phyloP scores from a whole-genome alignment of 768 basidiomycete genomes.

The Paxillus rubicundulus region DNA sequence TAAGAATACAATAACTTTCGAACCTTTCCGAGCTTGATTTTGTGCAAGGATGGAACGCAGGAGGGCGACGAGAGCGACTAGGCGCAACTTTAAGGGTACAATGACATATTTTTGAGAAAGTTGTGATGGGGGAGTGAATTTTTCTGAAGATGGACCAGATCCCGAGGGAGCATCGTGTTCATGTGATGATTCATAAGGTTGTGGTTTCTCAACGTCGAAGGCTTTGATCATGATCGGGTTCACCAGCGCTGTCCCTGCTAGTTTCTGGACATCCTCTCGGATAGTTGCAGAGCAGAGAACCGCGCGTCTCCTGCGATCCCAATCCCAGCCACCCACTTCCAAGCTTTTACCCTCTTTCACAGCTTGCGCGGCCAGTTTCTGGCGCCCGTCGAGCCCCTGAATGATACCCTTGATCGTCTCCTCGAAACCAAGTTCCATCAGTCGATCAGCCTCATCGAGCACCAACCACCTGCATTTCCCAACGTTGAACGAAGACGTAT shows the following conservation, averaged over 20 bases:
- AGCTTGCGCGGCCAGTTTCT: constrained; percentile 67
- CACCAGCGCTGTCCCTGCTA: constrained; percentile 79
- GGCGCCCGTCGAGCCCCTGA: constrained; percentile 78
- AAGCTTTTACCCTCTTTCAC: constrained; percentile 60
- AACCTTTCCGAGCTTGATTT: constrained; percentile 47
- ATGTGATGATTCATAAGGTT: constrained; percentile 1
- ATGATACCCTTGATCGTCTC: constrained; percentile 92
- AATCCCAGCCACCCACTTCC: constrained; percentile 86
- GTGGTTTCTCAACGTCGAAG: constrained; percentile 45
- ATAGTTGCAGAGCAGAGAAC: constrained; percentile 97
- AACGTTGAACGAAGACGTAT: constrained; percentile 88
- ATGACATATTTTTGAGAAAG: constrained; percentile 88
- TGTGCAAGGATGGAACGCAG: constrained; percentile 77
- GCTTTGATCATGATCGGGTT: constrained; percentile 85
- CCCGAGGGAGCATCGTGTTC: constrained; percentile 12
- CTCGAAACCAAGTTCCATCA: constrained; percentile 98
- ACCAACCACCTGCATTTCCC: constrained; percentile 95
- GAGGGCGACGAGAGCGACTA: constrained; percentile 86
- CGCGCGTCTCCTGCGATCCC: constrained; percentile 73
- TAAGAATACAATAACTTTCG: constrained; percentile 90
- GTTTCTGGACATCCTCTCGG: constrained; percentile 88
- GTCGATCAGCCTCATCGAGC: constrained; percentile 92
- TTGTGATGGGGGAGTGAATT: constrained; percentile 93
- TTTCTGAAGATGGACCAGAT: constrained; percentile 37
- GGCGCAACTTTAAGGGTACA: constrained; percentile 89